phyloP scores from a whole-genome alignment of 768 basidiomycete genomes.

The Strobilomyces dryophilus region DNA sequence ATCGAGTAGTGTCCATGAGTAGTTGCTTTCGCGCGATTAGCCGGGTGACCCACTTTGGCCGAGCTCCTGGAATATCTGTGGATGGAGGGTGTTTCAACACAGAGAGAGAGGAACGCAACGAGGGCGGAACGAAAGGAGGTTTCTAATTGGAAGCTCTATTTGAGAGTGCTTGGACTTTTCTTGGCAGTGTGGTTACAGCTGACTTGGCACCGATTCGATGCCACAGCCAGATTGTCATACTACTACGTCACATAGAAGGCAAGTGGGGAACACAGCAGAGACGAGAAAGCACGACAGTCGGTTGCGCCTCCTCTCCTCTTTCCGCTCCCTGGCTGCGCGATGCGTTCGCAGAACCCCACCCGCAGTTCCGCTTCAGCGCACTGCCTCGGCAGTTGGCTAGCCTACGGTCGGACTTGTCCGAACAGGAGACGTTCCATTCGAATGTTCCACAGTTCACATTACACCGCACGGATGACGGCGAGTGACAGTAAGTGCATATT shows the following conservation, averaged over 20 bases:
- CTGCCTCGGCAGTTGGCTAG: not conserved
- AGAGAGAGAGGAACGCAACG: no score
- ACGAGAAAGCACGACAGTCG: not conserved
- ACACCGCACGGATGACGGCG: no score
- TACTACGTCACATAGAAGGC: not conserved
- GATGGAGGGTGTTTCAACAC: not conserved
- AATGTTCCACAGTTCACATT: constrained; percentile 18
- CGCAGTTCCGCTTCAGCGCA: not conserved
- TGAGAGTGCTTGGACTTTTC: no score
- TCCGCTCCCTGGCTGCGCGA: no score
- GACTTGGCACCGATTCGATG: no score
- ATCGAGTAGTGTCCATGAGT: constrained; percentile 16
- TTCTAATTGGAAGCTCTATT: not conserved
- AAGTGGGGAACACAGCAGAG: constrained; percentile 10
- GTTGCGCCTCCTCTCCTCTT: no score
- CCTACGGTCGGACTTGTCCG: constrained; percentile 16
- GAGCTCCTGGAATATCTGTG: no score
- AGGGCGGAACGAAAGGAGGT: no score
- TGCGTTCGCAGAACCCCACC: not conserved
- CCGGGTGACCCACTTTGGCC: constrained; percentile 9
- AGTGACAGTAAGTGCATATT: no score
- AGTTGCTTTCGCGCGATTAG: not conserved
- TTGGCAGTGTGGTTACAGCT: no score
- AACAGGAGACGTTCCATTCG: constrained; percentile 19
- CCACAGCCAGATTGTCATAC: no score